Evolutionary conservation across 345 rosid genomes (phyloP), one percentile per base, ranked within the genome.

Genomic region (Populus nigra): DNA sequence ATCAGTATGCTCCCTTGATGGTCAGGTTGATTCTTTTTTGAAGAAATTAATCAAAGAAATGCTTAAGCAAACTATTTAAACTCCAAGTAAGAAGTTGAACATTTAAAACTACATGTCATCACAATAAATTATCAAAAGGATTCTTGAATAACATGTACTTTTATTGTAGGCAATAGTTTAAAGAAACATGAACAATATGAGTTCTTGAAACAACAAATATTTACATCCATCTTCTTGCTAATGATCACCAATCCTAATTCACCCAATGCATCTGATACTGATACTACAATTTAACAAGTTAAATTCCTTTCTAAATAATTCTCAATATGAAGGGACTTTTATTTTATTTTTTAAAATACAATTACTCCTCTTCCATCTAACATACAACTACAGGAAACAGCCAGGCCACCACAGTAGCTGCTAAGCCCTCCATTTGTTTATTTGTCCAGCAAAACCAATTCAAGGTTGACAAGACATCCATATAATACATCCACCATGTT

Each of bases 1-100:
- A 88, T 90, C 88, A 90, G 91, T 88, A 82, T 73, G 72, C 82
- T 79, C 68, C 70, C 71, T 67, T 61, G 59, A 62, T 72, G 47
- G 61, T 65, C 69, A 65, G 59, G 57, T 41, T 11, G 68, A 66
- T 74, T 79, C 86, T 69, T 76, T 65, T 77, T 75, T 29, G 47
- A 25, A 83, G 50, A 50, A 72, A 72, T 49, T 74, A 72, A 76
- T 49, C 20, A 23, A 76, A 73, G 36, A 43, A 63, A 71, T 23
- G 23, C 27, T 43, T 31, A 59, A 57, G 65, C 18, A n/a, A 68
- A 72, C 69, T 7, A 61, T 13, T 47, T 70, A 49, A 71, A 43
- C 68, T 27, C 41, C 9, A 33, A 65, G n/a, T 25, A 63, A 71
- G 2, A 12, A 5, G 49, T 39, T 22, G 59, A 29, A 63, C 43